Evolutionary conservation across 2,329 filamentous ascomycete genomes (phyloP).

Genomic region (Podosphaera leucotricha): DNA sequence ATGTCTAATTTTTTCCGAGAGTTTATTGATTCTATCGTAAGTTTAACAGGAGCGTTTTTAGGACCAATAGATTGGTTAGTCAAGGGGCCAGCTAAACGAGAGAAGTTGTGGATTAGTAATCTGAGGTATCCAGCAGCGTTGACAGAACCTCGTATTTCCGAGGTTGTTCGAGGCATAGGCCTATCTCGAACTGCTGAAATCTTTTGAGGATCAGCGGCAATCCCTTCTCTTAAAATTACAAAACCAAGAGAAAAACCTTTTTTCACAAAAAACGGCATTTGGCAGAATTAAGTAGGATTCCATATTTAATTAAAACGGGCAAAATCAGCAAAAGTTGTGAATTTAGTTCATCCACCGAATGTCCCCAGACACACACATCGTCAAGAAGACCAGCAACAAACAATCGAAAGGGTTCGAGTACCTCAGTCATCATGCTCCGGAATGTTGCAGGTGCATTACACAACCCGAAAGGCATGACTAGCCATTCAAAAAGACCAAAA

Average conservation of each 20-base stretch:
- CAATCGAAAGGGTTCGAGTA: background rate
- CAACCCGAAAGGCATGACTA: background rate
- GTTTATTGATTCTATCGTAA: too few relatives aligned
- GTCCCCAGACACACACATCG: background rate
- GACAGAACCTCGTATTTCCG: background rate
- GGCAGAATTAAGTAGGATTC: background rate
- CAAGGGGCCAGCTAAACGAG: background rate
- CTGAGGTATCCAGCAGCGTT: background rate
- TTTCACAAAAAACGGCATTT: background rate
- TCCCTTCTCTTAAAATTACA: background rate
- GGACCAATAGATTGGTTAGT: background rate
- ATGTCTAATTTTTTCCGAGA: background rate
- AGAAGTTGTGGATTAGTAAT: background rate
- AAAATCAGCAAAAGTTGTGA: background rate
- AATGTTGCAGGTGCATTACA: background rate
- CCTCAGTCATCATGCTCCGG: background rate
- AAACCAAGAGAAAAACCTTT: background rate
- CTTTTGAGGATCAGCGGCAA: background rate
- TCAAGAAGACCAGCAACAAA: background rate
- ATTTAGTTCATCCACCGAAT: background rate
- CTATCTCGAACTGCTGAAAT: background rate
- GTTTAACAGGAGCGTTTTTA: background rate
- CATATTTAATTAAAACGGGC: background rate
- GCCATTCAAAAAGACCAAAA: background rate
- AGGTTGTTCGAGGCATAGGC: background rate